Percentiles rank a stretch among this genome's conserved stretches.
phyloP scores from a whole-genome alignment of 106 monocot genomes.

The Dendrobium officinale region DNA sequence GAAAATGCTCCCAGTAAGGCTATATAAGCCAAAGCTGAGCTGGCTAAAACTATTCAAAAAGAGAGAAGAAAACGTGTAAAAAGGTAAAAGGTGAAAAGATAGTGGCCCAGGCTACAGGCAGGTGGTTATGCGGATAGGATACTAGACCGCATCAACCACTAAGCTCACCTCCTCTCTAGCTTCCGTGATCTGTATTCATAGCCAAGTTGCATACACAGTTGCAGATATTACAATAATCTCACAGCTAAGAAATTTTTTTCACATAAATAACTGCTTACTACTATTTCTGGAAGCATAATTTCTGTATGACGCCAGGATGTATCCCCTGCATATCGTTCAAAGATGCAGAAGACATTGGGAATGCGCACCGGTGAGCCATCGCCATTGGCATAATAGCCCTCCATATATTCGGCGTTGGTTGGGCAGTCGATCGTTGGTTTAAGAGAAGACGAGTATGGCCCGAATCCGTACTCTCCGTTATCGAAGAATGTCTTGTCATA shows the following conservation, averaged over 20 bases:
- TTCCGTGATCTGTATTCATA: constrained; percentile 33
- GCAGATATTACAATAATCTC: background rate
- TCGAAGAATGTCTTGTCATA: constrained; percentile 67
- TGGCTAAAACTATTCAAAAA: no score
- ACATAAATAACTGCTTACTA: constrained; percentile 19
- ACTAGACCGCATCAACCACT: no score
- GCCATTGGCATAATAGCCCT: constrained; percentile 33
- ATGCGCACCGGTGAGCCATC: constrained; percentile 35
- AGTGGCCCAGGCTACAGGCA: no score
- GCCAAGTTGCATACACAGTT: background rate
- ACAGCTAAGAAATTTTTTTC: background rate
- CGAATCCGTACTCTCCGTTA: constrained; percentile 65
- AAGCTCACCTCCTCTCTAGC: constrained; percentile 52
- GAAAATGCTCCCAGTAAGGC: no score
- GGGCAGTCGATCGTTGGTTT: constrained; percentile 52
- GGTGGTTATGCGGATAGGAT: no score
- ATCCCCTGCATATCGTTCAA: constrained; percentile 59
- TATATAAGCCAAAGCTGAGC: no score
- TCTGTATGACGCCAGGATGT: constrained; percentile 64
- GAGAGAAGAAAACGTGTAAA: no score
- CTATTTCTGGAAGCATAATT: constrained; percentile 21
- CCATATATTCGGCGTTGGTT: constrained; percentile 36
- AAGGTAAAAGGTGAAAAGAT: no score
- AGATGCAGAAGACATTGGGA: constrained; percentile 46
- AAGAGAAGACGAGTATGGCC: constrained; percentile 22